phyloP scores from a whole-genome alignment of 345 rosid genomes.

The Populus alba region DNA sequence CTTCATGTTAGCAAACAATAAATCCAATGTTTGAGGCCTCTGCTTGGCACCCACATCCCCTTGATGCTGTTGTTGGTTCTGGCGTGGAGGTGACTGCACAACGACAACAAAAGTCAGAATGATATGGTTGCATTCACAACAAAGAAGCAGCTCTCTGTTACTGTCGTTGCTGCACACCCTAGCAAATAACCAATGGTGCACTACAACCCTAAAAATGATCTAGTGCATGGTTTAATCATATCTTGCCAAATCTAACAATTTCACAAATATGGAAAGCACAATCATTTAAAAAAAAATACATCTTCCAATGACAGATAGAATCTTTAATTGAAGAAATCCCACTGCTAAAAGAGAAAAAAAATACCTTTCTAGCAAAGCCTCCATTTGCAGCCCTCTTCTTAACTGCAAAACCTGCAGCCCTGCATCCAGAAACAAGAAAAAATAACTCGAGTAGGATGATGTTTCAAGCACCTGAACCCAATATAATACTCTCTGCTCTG shows the following conservation, averaged over 20 bases:
- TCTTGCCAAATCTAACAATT: background rate
- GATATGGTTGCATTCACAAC: background rate
- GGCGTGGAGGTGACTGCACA: conserved; percentile 13
- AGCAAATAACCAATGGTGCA: background rate
- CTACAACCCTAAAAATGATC: background rate
- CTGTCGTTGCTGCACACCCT: background rate
- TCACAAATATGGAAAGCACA: background rate
- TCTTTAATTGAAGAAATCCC: background rate
- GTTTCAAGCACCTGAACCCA: conserved; percentile 3
- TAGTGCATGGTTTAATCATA: too few relatives aligned
- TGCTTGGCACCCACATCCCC: conserved; percentile 41
- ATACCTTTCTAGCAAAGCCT: conserved; percentile 56
- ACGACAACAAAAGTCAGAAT: background rate
- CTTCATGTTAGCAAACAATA: conserved; percentile 77
- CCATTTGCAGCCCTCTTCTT: conserved; percentile 44
- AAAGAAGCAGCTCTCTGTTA: background rate
- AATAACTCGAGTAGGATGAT: conserved; percentile 7
- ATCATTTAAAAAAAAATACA: background rate
- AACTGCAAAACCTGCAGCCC: conserved; percentile 40
- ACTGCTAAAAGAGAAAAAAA: background rate
- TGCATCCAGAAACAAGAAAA: conserved; percentile 32
- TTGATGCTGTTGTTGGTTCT: conserved; percentile 27
- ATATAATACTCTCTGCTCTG: background rate
- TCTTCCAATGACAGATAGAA: background rate
- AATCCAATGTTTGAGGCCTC: conserved; percentile 74